Evolutionary conservation across 2,329 filamentous ascomycete species (phyloP).

Genomic region (Trichothecium roseum): DNA sequence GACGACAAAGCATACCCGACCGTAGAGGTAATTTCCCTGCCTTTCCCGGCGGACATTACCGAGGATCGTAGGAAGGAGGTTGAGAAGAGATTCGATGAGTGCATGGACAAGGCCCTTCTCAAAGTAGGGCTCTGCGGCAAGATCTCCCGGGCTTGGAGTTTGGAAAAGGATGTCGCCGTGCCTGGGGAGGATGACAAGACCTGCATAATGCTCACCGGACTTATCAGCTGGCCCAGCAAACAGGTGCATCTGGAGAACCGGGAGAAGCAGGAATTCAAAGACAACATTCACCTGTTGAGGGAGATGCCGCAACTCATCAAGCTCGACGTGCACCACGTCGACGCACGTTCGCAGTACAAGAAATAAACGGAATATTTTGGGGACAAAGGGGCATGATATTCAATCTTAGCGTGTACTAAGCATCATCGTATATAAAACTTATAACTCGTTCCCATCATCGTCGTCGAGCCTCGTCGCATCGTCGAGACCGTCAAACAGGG

Average conservation of each 20-base stretch:
- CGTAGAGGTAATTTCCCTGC: conserved; percentile 7
- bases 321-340: conserved; percentile 8
- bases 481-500: conserved; percentile 27
- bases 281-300: conserved; percentile 15
- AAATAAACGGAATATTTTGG: no score
- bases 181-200: conserved; percentile 14
- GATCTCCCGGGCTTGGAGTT: conserved; percentile 15
- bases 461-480: conserved; percentile 16
- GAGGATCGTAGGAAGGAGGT: not conserved
- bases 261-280: conserved; percentile 22
- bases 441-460: not conserved
- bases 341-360: not conserved
- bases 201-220: conserved; percentile 12
- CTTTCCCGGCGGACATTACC: conserved; percentile 7
- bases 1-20: conserved; percentile 3
- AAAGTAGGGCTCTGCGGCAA: conserved; percentile 2
- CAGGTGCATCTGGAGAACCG: conserved; percentile 25
- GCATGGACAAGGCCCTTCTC: conserved; percentile 6
- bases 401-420: no score
- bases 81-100: conserved; percentile 2
- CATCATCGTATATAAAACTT: no score
- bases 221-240: conserved; percentile 27
- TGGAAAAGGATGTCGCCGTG: conserved; percentile 19
- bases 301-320: conserved; percentile 12
- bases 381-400: no score